Conservation (phyloP, 495 filamentous ascomycete species). For the Cudoniella acicularis region DNA sequence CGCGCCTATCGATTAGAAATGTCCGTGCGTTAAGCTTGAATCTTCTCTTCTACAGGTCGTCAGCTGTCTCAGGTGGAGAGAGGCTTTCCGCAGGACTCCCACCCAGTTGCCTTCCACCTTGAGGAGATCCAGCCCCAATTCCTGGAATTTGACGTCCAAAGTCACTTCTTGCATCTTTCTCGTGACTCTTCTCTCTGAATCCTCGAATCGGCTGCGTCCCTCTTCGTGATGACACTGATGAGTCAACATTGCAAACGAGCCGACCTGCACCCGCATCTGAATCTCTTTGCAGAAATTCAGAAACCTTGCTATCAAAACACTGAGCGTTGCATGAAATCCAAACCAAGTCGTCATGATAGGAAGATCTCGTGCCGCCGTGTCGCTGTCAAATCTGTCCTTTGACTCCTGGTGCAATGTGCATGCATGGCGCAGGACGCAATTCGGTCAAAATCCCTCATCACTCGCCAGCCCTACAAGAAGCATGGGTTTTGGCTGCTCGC, state of each 20-base stretch:
- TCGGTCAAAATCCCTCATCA: not conserved
- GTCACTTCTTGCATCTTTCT: not conserved
- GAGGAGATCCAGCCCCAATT: not conserved
- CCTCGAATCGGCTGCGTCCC: not conserved
- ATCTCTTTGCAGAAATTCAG: not conserved
- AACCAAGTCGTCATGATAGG: not conserved
- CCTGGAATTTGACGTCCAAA: not conserved
- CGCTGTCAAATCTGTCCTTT: not conserved
- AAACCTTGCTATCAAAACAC: no score
- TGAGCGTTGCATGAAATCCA: not conserved
- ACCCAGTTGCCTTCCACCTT: not conserved
- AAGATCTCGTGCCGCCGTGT: not conserved
- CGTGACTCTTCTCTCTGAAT: not conserved
- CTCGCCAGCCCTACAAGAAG: not conserved
- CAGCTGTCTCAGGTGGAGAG: not conserved
- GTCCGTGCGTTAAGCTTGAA: not conserved
- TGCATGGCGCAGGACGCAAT: not conserved
- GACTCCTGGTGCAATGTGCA: not conserved
- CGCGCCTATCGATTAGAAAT: not conserved
- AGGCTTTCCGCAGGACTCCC: not conserved
- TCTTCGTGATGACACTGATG: no score
- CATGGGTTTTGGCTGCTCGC: not conserved
- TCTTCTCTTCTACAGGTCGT: not conserved
- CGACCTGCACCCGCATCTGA: not conserved
- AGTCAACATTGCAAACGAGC: not conserved